Evolutionary conservation across 805 yeast species (phyloP), one percentile per base, ranked within the genome.

Genomic region (Hanseniaspora valbyensis): DNA sequence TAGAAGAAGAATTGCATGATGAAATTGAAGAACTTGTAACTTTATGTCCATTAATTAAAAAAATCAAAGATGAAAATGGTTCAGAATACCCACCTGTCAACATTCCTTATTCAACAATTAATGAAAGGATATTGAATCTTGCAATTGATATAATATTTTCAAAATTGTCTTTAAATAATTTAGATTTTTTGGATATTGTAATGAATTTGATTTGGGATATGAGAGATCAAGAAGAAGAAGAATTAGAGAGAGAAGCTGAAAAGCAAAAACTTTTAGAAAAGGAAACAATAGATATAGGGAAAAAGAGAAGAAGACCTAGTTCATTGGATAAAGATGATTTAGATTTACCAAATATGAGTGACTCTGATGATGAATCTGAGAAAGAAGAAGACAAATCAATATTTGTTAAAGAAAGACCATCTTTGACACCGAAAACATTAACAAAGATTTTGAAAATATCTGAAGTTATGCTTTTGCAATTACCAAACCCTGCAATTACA

Each of bases 201-300:
- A 76, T 83, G n/a, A 96, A 90, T 69, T 77, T 87, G 16, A 79
- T 88, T 34, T 79, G 86, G 38, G 96, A 89, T 69, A 71, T 89
- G 44, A 76, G 86, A 61, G 96, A 88, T 62, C 72, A 79, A 8
- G 44, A 45, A 34, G 42, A 41, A 30, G 72, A 68, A 45, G 69
- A 63, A 52, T 51, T 53, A 36, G 61, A 53, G 48, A 62, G 60
- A 49, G 56, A 54, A 34, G 42, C 36, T 22, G 48, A 46, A 42
- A 52, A 41, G 40, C 53, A 49, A 48, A 25, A 42, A 43, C 16
- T 40, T 54, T 58, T 62, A 50, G 67, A 62, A 34, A 74, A 69
- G n/a, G 59, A 56, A 2, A 57, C 49, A 22, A 57, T 54, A 21
- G 57, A 48, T 16, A 45, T 45, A 12, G 50, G 50, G 2, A 45